A percentile compares a stretch with the other conserved stretches of the same genome.
These are phyloP conservation scores for Phytophthora tubulina DNA, from an alignment of 352 stramenopile species.

Conservation along the genomic window DNA sequence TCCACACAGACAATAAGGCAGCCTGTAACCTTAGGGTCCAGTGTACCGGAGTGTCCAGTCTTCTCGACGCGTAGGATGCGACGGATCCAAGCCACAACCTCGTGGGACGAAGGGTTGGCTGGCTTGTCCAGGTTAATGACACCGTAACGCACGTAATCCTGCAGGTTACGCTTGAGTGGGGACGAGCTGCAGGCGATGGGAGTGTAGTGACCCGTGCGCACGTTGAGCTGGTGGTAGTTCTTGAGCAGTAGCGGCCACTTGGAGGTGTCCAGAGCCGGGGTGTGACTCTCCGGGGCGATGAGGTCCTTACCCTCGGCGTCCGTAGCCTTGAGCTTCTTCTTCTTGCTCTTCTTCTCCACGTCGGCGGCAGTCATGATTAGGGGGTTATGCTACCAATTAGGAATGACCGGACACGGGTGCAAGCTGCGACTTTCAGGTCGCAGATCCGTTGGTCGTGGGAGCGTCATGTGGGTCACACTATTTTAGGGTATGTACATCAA, in stretches of 20 bases:
- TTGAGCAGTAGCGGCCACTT: constrained; percentile 99
- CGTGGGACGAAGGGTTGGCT: constrained; percentile 99
- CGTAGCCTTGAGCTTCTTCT: constrained; percentile 90
- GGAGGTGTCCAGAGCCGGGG: constrained; percentile 95
- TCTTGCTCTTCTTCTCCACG: constrained; percentile 89
- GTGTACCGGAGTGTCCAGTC: constrained; percentile 99
- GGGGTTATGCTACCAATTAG: constrained; percentile 23
- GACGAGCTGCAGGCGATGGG: constrained; percentile 97
- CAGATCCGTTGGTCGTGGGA: constrained; percentile 34
- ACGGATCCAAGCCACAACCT: constrained; percentile 99
- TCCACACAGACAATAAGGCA: constrained; percentile 99
- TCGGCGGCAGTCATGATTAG: constrained; percentile 65
- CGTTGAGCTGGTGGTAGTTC: constrained; percentile 99
- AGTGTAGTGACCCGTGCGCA: constrained; percentile 99
- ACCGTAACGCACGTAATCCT: constrained; percentile 98
- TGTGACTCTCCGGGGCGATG: constrained; percentile 80
- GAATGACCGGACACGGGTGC: constrained; percentile 19
- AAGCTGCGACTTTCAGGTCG: not conserved
- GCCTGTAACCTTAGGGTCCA: constrained; percentile 99
- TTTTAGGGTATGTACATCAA: not conserved
- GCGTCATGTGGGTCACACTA: constrained; percentile 30
- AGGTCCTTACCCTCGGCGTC: constrained; percentile 69
- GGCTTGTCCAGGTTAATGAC: constrained; percentile 99
- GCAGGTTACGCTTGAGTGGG: constrained; percentile 97
- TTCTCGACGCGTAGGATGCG: constrained; percentile 99